Evolutionary conservation across 2,329 filamentous ascomycete species (phyloP).

Genomic region (Massarina eburnea): DNA sequence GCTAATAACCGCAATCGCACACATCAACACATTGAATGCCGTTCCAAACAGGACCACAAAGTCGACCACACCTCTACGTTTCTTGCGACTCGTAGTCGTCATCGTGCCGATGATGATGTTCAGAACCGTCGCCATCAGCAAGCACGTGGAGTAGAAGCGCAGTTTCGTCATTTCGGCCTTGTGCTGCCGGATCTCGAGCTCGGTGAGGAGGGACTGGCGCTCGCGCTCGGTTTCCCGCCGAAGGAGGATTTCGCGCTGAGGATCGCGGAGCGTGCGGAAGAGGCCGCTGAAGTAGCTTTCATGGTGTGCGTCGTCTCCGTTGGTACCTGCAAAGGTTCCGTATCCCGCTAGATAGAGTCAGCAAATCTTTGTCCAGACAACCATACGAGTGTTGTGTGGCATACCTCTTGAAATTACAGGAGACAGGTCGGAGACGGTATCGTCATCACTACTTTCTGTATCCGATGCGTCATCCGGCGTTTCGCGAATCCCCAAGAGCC

Average conservation of each 20-base stretch:
- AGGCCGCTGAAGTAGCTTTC: slow-evolving; percentile 36
- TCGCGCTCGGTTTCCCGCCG: slow-evolving; percentile 27
- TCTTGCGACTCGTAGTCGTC: slow-evolving; percentile 67
- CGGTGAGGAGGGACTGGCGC: slow-evolving; percentile 51
- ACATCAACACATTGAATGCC: slow-evolving; percentile 59
- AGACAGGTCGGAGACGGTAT: slow-evolving; percentile 47
- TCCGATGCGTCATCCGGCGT: slow-evolving; percentile 23
- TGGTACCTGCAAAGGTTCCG: slow-evolving; percentile 29
- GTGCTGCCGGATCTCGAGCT: slow-evolving; percentile 32
- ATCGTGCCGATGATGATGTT: slow-evolving; percentile 67
- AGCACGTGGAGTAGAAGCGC: slow-evolving; percentile 51
- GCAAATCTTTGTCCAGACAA: background rate
- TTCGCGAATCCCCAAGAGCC: slow-evolving; percentile 25
- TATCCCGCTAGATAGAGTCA: slow-evolving; percentile 50
- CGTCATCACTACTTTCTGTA: slow-evolving; percentile 53
- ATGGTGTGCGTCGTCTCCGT: slow-evolving; percentile 3
- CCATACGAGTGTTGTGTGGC: background rate
- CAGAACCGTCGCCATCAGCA: slow-evolving; percentile 63
- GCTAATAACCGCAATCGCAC: slow-evolving; percentile 31
- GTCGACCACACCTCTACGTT: slow-evolving; percentile 71
- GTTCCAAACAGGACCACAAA: slow-evolving; percentile 71
- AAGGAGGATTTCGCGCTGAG: slow-evolving; percentile 48
- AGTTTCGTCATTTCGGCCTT: slow-evolving; percentile 40
- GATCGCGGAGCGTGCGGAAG: slow-evolving; percentile 28
- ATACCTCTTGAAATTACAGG: slow-evolving; percentile 37